Evolutionary conservation across 2,329 filamentous ascomycete species (phyloP), one percentile per base, ranked within the genome.

Genomic region (Cytospora piceae): DNA sequence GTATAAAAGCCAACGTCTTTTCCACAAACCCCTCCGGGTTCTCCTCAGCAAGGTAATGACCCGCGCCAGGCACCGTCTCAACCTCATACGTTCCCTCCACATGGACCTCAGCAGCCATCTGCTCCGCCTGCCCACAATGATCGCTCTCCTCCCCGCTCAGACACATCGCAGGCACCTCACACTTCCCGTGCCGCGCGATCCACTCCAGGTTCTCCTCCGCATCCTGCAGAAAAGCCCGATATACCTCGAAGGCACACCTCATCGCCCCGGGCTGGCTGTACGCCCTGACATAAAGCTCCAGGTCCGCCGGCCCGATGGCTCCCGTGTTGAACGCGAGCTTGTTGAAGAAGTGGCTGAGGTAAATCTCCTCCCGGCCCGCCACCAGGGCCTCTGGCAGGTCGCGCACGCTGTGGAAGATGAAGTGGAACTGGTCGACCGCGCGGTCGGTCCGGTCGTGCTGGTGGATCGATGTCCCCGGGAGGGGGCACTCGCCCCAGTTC

Each of bases 401-500:
- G 24, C 15, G 57, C 37, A 59, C 37, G 37, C 57, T 27, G 37
- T 59, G 57, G 37, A 49, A 59, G 57, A 59, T 59, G 57, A 60
- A 52, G 27, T 61, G 58, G 58, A 61, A 61, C 46, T 61, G 46
- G 14, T 61, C 31, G n/a, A 61, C n/a, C 2, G 46, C 58, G 32
- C 49, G 42, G 11, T 1, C 29, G 14, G 58, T 61, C 24, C 58
- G 58, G 29, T 61, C 58, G 11, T 53, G 27, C 74, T 78, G 72
- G 64, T 76, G 76, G 1, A 70, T 62, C 1, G 65, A 69, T 0
- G 76, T 75, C 29, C 77, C 75, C 0, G 79, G 79, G 0, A 82
- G 71, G 1, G 78, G 78, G 64, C 77, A 80, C 69, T 81, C 79
- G 59, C 77, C 79, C 77, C 77, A 80, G 15, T 71, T 76, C 20